Base-by-base conservation (phyloP, 148 eudicot species). In the Amaranthus palmeri region DNA sequence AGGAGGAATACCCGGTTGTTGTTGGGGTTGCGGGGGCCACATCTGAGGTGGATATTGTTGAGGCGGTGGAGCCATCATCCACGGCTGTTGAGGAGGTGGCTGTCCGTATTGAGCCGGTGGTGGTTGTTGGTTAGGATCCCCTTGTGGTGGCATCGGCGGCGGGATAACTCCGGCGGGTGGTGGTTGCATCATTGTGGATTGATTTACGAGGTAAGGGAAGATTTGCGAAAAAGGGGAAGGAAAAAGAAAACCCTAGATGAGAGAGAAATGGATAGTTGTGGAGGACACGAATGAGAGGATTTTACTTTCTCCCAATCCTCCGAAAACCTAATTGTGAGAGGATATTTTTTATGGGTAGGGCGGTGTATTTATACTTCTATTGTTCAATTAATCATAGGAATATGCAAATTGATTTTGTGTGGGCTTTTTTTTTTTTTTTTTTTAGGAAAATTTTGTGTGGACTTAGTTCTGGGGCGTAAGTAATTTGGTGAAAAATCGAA, bases 171-270 rank as follows among this genome's bases (percentile, higher is more conserved):
- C 89, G 41, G 77, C 58, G 55, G 79, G 74, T 61, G 83, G 86
- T 56, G 82, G 91, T 72, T 90, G 98, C 96, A 90, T 90, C 93
- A 83, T 92, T 5, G 11, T n/a, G 60, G 10, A 71, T 3, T 42
- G 67, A 15, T 5, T 6, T 0, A 8, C 51, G 45, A 46, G 2
- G 53, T 6, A n/a, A n/a, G 36, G 15, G 12, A 5, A n/a, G 42
- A 18, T 8, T 58, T 3, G 25, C 0, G 72, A 18, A 53, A 53
- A 17, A 17, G 49, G 14, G 61, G 64, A 17, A 55, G 53, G 11
- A 36, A 0, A 70, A 61, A 63, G 65, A 69, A 65, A 65, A 78
- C 70, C 77, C 80, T 67, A 71, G 17, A 51, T 36, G 12, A 6
- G 53, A 17, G 17, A 36, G n/a, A 14, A 45, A 71, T 25, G 36